A percentile compares a stretch with the other conserved stretches of the same genome.
Evolutionary conservation across 1,284 basidiomycete species (phyloP).

Genomic region (Austroboletus olivaceoglutinosus): DNA sequence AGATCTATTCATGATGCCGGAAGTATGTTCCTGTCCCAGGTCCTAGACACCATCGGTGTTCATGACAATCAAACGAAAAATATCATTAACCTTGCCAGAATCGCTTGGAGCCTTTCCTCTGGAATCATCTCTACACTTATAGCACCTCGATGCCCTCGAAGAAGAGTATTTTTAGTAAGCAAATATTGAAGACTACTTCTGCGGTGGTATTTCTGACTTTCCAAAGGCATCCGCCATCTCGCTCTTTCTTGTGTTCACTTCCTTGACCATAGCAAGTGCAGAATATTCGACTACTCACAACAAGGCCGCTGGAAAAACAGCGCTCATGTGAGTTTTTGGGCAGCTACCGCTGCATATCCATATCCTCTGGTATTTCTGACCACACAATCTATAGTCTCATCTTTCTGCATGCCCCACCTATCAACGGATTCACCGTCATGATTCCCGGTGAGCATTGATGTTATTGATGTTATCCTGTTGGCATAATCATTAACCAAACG

Average conservation of each 20-base stretch:
- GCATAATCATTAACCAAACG: neutral
- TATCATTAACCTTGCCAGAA: constrained; percentile 12
- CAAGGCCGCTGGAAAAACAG: constrained; percentile 1
- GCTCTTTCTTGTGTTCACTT: constrained; percentile 17
- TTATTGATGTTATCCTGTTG: neutral
- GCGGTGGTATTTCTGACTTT: neutral
- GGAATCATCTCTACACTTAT: constrained; percentile 7
- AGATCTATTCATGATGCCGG: neutral
- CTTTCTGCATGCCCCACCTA: constrained; percentile 7
- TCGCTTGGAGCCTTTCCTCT: constrained; percentile 14
- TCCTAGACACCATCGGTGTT: constrained; percentile 17
- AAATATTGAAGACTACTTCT: neutral
- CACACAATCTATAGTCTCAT: constrained; percentile 12
- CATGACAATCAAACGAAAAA: constrained; percentile 22
- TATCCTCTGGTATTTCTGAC: neutral
- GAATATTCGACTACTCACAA: constrained; percentile 17
- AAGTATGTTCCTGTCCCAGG: neutral
- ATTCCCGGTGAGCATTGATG: constrained; percentile 6
- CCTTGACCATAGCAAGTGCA: constrained; percentile 20
- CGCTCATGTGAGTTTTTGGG: constrained; percentile 10
- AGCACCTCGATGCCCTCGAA: constrained; percentile 16
- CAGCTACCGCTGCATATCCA: neutral
- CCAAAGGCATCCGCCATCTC: constrained; percentile 12
- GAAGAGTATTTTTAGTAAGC: constrained; percentile 19
- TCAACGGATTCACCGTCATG: constrained; percentile 11